Evolutionary conservation across 768 basidiomycete genomes (phyloP), one percentile per base, ranked within the genome.

Genomic region (Rhizopogon salebrosus): DNA sequence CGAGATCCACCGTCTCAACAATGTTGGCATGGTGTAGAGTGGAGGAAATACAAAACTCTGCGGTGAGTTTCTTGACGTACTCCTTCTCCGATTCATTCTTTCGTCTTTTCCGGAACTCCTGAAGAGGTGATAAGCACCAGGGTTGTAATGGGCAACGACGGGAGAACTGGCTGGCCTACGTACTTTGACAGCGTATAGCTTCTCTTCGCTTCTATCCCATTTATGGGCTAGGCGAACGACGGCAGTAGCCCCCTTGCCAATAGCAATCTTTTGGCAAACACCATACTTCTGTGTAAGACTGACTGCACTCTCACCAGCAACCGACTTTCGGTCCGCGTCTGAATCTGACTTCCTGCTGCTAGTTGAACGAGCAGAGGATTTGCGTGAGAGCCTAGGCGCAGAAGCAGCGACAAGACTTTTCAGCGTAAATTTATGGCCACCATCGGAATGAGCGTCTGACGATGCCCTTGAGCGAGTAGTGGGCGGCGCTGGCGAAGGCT

Each of bases 11-110:
- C 6, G 95, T 99, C 75, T 98, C 95, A 65, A 98, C 95, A 62
- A 98, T 82, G 68, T 98, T 98, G 63, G 84, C 75, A 65, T 95
- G 94, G 66, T 92, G 92, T 26, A 98, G 71, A 1, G 95, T 97
- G 35, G 95, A 97, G 40, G 92, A 95, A 57, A 98, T 98, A 72
- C 95, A 98, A 72, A 98, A 98, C 68, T 98, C 95, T 23, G 95
- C 93, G 6, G 95, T 99, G 61, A 99, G 87, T 71, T 99, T 99
- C 84, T 99, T 99, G 74, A 99, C 86, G 64, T 99, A 99, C 75
- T 99, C 95, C 70, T 97, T 97, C 72, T 99, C 95, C 5, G 94
- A 85, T 75, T 99, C 95, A 64, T 95, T 97, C 82, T 95, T 95
- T 61, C 95, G 83, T 57, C 95, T 84, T 70, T 97, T 98, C 49